phyloP scores from a whole-genome alignment of 2,329 filamentous ascomycete species.

The Podosphaera xanthii region DNA sequence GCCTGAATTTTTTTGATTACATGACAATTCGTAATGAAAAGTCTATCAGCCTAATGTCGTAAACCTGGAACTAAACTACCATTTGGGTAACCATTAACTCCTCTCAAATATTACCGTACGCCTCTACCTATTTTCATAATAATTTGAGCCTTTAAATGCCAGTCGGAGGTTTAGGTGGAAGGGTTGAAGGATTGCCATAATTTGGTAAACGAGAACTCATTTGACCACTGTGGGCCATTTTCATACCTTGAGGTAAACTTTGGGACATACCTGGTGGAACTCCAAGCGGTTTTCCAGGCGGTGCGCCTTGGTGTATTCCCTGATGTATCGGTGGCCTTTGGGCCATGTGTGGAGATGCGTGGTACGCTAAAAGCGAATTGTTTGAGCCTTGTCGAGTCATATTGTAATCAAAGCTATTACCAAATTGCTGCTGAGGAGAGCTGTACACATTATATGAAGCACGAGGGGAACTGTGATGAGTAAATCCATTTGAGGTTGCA shows the following conservation, averaged over 20 bases:
- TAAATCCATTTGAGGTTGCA: constrained; percentile 5
- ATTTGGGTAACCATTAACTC: constrained; percentile 15
- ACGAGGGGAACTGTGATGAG: constrained; percentile 19
- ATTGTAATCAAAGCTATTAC: constrained; percentile 15
- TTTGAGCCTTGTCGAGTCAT: constrained; percentile 18
- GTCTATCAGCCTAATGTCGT: constrained; percentile 14
- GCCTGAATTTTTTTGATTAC: constrained; percentile 3
- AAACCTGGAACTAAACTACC: constrained; percentile 13
- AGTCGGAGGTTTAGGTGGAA: constrained; percentile 31
- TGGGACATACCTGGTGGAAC: constrained; percentile 10
- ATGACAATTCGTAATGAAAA: constrained; percentile 5
- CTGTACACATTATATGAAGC: constrained; percentile 20
- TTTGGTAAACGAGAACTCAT: constrained; percentile 28
- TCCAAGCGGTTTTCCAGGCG: constrained; percentile 9
- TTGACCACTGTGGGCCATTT: constrained; percentile 12
- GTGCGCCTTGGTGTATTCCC: constrained; percentile 11
- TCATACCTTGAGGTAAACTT: constrained; percentile 9
- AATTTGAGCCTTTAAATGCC: constrained; percentile 13
- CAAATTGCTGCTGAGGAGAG: constrained; percentile 15
- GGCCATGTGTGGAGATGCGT: constrained; percentile 17
- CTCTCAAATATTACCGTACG: constrained; percentile 17
- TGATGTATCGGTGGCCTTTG: constrained; percentile 17
- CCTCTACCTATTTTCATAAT: constrained; percentile 13
- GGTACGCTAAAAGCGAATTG: constrained; percentile 17
- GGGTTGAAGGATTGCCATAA: constrained; percentile 28